Evolutionary conservation across 2,329 filamentous ascomycete genomes (phyloP).

Genomic region (Didymella lethalis): DNA sequence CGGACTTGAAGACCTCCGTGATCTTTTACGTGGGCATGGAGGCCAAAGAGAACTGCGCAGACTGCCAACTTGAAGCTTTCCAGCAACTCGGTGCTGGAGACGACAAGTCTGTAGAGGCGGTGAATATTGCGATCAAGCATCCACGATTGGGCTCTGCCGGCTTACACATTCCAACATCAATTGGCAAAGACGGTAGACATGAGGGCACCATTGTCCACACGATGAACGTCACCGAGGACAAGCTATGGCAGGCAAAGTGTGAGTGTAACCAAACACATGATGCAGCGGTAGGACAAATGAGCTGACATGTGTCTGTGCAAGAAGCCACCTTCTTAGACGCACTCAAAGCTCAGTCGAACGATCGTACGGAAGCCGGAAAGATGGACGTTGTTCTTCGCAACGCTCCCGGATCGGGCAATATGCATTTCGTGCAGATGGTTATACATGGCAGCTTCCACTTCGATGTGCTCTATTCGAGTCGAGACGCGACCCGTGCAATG

Average conservation of each 20-base stretch:
- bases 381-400: slow-evolving; percentile 64
- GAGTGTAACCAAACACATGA: slow-evolving; percentile 34
- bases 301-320: slow-evolving; percentile 53
- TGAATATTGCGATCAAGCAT: slow-evolving; percentile 74
- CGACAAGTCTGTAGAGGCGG: slow-evolving; percentile 63
- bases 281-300: background rate
- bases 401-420: slow-evolving; percentile 73
- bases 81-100: slow-evolving; percentile 56
- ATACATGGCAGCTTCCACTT: slow-evolving; percentile 90
- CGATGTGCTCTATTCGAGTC: slow-evolving; percentile 86
- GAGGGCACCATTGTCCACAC: slow-evolving; percentile 78
- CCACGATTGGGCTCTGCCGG: slow-evolving; percentile 78
- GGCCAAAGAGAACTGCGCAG: slow-evolving; percentile 64
- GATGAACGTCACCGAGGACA: slow-evolving; percentile 67
- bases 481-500: slow-evolving; percentile 64
- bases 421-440: slow-evolving; percentile 87
- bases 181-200: slow-evolving; percentile 62
- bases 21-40: slow-evolving; percentile 85
- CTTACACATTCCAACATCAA: slow-evolving; percentile 70
- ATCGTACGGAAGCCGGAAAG: slow-evolving; percentile 22
- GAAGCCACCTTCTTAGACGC: slow-evolving; percentile 65
- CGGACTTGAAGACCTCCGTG: slow-evolving; percentile 75
- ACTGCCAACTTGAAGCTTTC: slow-evolving; percentile 62
- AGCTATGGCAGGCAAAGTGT: slow-evolving; percentile 81
- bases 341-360: slow-evolving; percentile 66